A percentile compares a stretch with the other conserved stretches of the same genome.
Conservation (phyloP, 1,139 yeast species). For the Kodamaea fungicola region DNA sequence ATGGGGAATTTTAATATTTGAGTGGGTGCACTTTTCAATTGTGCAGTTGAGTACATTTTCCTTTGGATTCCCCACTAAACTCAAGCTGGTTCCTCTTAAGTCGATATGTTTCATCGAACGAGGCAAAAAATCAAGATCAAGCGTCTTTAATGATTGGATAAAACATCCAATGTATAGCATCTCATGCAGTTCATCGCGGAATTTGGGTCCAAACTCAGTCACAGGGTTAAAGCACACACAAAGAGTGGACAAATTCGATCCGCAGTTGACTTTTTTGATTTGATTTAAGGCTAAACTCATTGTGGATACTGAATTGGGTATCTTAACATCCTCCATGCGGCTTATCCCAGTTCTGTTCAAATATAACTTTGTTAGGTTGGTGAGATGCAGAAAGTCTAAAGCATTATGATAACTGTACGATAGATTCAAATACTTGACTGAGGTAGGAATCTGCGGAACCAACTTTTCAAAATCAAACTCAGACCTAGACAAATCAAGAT, state of each 20-base stretch:
- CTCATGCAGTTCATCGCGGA: conserved; percentile 1
- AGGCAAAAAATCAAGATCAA: not conserved
- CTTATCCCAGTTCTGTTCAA: not conserved
- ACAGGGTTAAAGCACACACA: conserved; percentile 2
- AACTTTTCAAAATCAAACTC: not conserved
- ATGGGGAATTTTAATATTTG: conserved; percentile 1
- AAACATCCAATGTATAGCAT: conserved; percentile 2
- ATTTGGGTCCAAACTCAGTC: not conserved
- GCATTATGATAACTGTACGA: not conserved
- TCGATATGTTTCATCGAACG: not conserved
- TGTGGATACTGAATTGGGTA: not conserved
- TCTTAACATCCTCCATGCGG: not conserved
- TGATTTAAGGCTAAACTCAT: not conserved
- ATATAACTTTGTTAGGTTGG: conserved; percentile 1
- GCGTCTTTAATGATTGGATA: not conserved
- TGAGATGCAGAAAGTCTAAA: not conserved
- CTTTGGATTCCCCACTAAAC: not conserved
- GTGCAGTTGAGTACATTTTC: not conserved
- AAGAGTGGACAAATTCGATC: not conserved
- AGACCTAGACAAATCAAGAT: not conserved
- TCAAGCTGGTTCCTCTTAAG: not conserved
- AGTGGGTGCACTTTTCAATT: not conserved
- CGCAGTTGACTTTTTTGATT: not conserved
- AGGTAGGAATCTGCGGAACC: not conserved
- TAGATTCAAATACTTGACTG: not conserved